phyloP scores from a whole-genome alignment of 192 early-diverging fungal genomes.

The Gigaspora rosea region DNA sequence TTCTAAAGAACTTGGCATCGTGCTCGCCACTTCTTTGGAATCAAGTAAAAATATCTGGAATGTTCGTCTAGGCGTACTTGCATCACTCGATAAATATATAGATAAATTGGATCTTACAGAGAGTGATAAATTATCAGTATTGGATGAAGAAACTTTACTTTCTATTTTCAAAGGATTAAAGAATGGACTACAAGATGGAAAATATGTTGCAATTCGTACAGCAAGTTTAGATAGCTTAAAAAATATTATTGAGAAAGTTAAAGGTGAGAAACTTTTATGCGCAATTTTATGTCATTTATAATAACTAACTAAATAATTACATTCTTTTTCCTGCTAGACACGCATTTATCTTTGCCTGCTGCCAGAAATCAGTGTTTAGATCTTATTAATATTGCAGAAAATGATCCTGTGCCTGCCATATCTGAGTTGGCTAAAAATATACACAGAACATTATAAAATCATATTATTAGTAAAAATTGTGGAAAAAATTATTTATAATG shows the following conservation, averaged over 20 bases:
- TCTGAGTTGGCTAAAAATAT: too few relatives aligned
- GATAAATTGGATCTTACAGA: slow-evolving; percentile 30
- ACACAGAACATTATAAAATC: too few relatives aligned
- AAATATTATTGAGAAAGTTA: slow-evolving; percentile 37
- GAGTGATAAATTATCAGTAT: background rate
- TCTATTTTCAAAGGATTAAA: slow-evolving; percentile 47
- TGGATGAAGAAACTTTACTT: slow-evolving; percentile 35
- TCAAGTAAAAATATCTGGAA: slow-evolving; percentile 79
- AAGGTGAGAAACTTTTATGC: slow-evolving; percentile 41
- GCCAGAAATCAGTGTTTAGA: too few relatives aligned
- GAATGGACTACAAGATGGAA: slow-evolving; percentile 58
- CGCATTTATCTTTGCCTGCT: too few relatives aligned
- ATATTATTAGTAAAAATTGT: too few relatives aligned
- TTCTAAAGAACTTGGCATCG: slow-evolving; percentile 42
- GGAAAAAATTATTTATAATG: too few relatives aligned
- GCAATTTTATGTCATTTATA: too few relatives aligned
- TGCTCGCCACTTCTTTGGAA: slow-evolving; percentile 51
- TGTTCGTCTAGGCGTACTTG: slow-evolving; percentile 70
- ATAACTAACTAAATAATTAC: too few relatives aligned
- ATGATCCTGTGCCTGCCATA: too few relatives aligned
- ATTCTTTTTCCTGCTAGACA: too few relatives aligned
- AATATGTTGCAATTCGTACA: slow-evolving; percentile 64
- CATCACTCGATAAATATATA: slow-evolving; percentile 63
- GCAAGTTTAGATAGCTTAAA: slow-evolving; percentile 56
- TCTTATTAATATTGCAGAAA: too few relatives aligned